These are phyloP conservation scores for Colletotrichum neosansevieriae DNA, from an alignment of 2,329 filamentous ascomycete species.

Conservation along the genomic window DNA sequence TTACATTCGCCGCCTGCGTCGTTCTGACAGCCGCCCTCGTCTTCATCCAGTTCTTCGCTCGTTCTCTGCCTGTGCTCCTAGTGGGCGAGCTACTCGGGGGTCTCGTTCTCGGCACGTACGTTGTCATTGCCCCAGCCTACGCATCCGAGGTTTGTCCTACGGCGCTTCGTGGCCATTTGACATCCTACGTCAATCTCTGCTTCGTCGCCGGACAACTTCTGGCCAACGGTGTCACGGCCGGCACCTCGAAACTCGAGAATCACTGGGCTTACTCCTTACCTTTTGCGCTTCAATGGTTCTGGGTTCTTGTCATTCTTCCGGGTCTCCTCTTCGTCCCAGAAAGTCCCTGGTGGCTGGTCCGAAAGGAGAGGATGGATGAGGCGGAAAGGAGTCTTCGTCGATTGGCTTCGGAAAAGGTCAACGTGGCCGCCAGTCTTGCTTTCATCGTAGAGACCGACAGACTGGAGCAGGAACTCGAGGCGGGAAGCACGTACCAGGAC, in stretches of 20 bases:
- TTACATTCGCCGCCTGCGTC: conserved; percentile 59
- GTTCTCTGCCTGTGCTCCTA: conserved; percentile 66
- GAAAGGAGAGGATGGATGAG: conserved; percentile 55
- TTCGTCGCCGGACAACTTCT: conserved; percentile 73
- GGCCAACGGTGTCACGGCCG: conserved; percentile 60
- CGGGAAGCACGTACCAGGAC: conserved; percentile 62
- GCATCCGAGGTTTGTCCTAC: conserved; percentile 72
- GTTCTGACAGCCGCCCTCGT: conserved; percentile 63
- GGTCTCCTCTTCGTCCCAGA: conserved; percentile 62
- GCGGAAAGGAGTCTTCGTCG: conserved; percentile 54
- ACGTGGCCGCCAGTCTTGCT: conserved; percentile 62
- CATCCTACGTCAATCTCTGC: conserved; percentile 71
- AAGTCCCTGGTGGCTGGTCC: conserved; percentile 63
- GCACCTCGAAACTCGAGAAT: conserved; percentile 52
- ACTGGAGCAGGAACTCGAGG: conserved; percentile 64
- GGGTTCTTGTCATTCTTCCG: conserved; percentile 58
- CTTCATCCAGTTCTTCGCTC: conserved; percentile 74
- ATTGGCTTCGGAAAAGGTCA: conserved; percentile 60
- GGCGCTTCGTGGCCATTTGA: conserved; percentile 67
- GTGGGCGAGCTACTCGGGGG: conserved; percentile 72
- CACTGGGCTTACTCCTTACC: conserved; percentile 65
- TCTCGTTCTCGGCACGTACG: conserved; percentile 71
- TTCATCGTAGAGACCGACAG: conserved; percentile 70
- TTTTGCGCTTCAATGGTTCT: conserved; percentile 64
- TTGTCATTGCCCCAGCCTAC: conserved; percentile 69